Evolutionary conservation across 495 filamentous ascomycete species (phyloP), one percentile per base, ranked within the genome.

Genomic region (Podospora pseudopauciseta): DNA sequence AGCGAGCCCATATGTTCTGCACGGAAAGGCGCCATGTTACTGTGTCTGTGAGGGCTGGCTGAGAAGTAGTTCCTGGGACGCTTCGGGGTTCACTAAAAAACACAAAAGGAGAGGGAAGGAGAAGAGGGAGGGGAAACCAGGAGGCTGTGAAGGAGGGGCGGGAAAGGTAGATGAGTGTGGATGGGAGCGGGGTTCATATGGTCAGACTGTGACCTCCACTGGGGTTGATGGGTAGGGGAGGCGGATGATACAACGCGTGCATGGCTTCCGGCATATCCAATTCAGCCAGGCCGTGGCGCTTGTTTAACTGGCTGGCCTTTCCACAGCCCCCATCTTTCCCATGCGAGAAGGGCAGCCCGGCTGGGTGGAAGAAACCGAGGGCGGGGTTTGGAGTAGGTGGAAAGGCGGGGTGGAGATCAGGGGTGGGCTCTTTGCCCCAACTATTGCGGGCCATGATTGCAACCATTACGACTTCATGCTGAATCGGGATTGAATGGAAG

Each of bases 1-100:
- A 95, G 86, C 32, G 91, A 94, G 71, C 92, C 92, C 70, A 96
- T 80, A 73, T 94, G 91, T 82, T 94, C 92, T 60, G 91, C 92
- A 69, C 91, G 86, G 80, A 93, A 94, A 19, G 92, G 91, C 58
- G 91, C 90, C 82, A 81, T 76, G 77, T 19, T 58, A 13, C 19
- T 56, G 30, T 56, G 23, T 57, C 9, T 63, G 34, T 63, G 60
- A 1, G 7, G 23, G 18, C 15, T 57, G 54, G 0, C 55, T 26
- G 23, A 58, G 55, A 58, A 58, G 19, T 58, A 5, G 1, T 26
- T 58, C n/a, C 3, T 20, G 6, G n/a, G 23, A 20, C 23, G 4
- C 55, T 58, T 58, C 3, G 6, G 27, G 19, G 20, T 9, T n/a
- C 27, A 18, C 19, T 19, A 18, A 49, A n/a, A 39, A 63, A 49